Evolutionary conservation across 306 rosid genomes (phyloP).

Genomic region (Hippophae rhamnoides): DNA sequence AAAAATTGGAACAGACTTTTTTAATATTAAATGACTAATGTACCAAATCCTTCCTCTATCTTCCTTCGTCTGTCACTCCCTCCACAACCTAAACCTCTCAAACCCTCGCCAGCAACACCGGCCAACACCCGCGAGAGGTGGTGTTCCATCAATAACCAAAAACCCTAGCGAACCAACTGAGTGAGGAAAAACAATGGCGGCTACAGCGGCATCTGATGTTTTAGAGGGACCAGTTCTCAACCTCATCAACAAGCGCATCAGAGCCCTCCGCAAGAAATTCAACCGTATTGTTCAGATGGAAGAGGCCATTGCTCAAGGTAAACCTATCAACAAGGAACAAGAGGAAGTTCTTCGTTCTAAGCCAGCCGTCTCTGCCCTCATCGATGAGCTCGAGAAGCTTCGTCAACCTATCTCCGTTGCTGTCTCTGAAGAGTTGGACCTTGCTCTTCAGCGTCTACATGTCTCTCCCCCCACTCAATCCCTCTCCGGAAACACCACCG

Average conservation of each 20-base stretch:
- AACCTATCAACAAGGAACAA: constrained; percentile 67
- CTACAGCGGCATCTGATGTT: constrained; percentile 43
- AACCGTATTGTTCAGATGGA: constrained; percentile 72
- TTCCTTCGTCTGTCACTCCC: not conserved
- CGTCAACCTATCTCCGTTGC: constrained; percentile 72
- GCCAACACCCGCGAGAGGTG: constrained; percentile 20
- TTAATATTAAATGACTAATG: no score
- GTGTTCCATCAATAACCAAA: constrained; percentile 4
- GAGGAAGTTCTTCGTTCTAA: constrained; percentile 79
- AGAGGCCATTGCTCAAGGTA: constrained; percentile 64
- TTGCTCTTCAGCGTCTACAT: constrained; percentile 31
- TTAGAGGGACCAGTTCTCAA: constrained; percentile 83
- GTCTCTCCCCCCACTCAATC: constrained; percentile 19
- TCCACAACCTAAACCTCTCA: not conserved
- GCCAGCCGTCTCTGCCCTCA: constrained; percentile 35
- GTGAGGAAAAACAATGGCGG: constrained; percentile 39
- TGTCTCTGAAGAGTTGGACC: constrained; percentile 51
- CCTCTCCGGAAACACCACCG: constrained; percentile 8
- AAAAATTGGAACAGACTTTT: no score
- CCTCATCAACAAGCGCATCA: constrained; percentile 87
- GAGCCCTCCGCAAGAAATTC: constrained; percentile 63
- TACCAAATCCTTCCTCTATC: no score
- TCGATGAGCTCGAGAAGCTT: constrained; percentile 93
- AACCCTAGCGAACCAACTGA: not conserved
- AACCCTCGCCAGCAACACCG: constrained; percentile 1